phyloP scores from a whole-genome alignment of 2,329 filamentous ascomycete genomes.

The Chrysoporthe cubensis region DNA sequence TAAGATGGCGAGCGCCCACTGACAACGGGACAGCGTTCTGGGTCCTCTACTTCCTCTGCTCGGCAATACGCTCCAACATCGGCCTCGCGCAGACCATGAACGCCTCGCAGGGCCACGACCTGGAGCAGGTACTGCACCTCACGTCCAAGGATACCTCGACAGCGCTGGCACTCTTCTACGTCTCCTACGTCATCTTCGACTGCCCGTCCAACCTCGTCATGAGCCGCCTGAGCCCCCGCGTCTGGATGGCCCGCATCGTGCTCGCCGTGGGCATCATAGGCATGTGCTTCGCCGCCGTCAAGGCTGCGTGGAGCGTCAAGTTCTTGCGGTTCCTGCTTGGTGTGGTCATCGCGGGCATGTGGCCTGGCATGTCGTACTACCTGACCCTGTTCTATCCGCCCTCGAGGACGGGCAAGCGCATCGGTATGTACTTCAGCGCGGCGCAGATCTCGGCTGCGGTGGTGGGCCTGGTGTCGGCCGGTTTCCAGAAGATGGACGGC shows the following conservation, averaged over 20 bases:
- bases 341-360: conserved; percentile 89
- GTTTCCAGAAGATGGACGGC: conserved; percentile 91
- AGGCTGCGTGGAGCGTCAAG: conserved; percentile 84
- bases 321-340: conserved; percentile 84
- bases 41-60: conserved; percentile 89
- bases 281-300: conserved; percentile 80
- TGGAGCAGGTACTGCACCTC: conserved; percentile 71
- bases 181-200: conserved; percentile 89
- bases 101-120: conserved; percentile 67
- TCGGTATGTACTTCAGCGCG: conserved; percentile 88
- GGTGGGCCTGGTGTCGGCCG: conserved; percentile 85
- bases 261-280: conserved; percentile 85
- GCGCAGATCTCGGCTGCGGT: conserved; percentile 87
- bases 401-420: conserved; percentile 81
- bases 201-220: conserved; percentile 87
- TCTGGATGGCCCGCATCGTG: conserved; percentile 93
- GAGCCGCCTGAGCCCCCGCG: conserved; percentile 80
- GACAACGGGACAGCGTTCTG: conserved; percentile 67
- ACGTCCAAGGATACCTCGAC: conserved; percentile 79
- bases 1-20: conserved; percentile 1
- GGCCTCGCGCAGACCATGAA: conserved; percentile 97
- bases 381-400: conserved; percentile 91
- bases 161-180: conserved; percentile 86
- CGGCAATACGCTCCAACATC: conserved; percentile 88
- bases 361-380: conserved; percentile 94